Evolutionary conservation across 2,329 filamentous ascomycete genomes (phyloP).

Genomic region (Penicillium sp.): DNA sequence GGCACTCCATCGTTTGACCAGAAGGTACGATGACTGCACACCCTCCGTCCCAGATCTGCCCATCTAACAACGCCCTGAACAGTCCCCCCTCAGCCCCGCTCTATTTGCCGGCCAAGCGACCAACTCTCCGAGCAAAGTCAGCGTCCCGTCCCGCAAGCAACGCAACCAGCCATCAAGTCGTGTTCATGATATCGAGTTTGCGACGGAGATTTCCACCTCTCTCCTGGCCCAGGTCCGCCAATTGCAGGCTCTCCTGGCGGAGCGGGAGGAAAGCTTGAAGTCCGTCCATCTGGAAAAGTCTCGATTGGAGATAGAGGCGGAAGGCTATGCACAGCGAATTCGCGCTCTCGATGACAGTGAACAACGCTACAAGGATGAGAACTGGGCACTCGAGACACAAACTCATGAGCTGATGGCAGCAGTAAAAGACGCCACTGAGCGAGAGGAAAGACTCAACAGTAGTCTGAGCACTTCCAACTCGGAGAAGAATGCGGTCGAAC

Average conservation of each 20-base stretch:
- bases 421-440: constrained; percentile 72
- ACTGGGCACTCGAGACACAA: constrained; percentile 94
- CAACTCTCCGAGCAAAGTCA: constrained; percentile 83
- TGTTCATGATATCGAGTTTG: constrained; percentile 94
- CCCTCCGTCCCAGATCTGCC: neutral
- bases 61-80: constrained; percentile 17
- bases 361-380: constrained; percentile 95
- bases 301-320: constrained; percentile 75
- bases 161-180: constrained; percentile 85
- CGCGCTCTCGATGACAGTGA: constrained; percentile 88
- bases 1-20: constrained; percentile 48
- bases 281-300: constrained; percentile 71
- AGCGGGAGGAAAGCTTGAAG: constrained; percentile 84
- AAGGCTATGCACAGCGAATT: constrained; percentile 74
- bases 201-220: constrained; percentile 95
- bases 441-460: constrained; percentile 77
- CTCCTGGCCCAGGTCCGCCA: constrained; percentile 91
- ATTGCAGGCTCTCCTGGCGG: constrained; percentile 76
- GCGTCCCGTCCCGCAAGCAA: constrained; percentile 79
- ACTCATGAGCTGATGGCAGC: constrained; percentile 76
- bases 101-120: constrained; percentile 82
- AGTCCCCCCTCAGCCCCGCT: constrained; percentile 69
- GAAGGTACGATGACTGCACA: constrained; percentile 38
- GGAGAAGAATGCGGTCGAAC: constrained; percentile 75
- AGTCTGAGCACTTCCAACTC: constrained; percentile 65